Percentiles rank a stretch among this genome's conserved stretches.
Conservation (phyloP, 768 basidiomycete genomes). For the Phanerochaete sordida region DNA sequence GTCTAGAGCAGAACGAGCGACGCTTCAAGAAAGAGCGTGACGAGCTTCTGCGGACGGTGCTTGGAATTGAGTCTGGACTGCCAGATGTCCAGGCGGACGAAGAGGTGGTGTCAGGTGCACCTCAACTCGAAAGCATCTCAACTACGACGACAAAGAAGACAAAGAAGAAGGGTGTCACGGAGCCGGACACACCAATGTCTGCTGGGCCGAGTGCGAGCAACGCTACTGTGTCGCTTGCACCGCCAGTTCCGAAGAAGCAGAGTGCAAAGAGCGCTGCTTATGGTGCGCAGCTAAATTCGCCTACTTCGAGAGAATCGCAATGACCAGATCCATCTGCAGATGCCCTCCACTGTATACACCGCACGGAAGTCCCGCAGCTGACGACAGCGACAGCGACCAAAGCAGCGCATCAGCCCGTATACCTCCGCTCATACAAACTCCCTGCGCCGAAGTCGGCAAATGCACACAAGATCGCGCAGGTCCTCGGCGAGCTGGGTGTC, state of each 20-base stretch:
- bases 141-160: slow-evolving; percentile 47
- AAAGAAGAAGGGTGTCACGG: slow-evolving; percentile 43
- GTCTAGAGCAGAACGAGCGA: slow-evolving; percentile 91
- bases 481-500: slow-evolving; percentile 75
- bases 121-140: background rate
- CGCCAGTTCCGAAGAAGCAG: slow-evolving; percentile 36
- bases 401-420: slow-evolving; percentile 72
- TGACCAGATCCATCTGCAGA: no score
- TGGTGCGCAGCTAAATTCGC: no score
- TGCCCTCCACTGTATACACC: slow-evolving; percentile 67
- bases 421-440: slow-evolving; percentile 84
- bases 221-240: slow-evolving; percentile 33
- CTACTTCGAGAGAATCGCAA: no score
- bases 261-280: slow-evolving; percentile 55
- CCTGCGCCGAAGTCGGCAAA: slow-evolving; percentile 73
- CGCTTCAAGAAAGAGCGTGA: slow-evolving; percentile 87
- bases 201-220: slow-evolving; percentile 22
- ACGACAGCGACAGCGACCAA: slow-evolving; percentile 56
- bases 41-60: slow-evolving; percentile 76
- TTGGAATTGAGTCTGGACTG: slow-evolving; percentile 85
- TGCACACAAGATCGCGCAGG: slow-evolving; percentile 71
- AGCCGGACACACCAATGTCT: slow-evolving; percentile 31
- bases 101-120: slow-evolving; percentile 43
- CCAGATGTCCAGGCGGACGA: slow-evolving; percentile 67
- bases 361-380: slow-evolving; percentile 52